phyloP scores from a whole-genome alignment of 129 eudicot genomes.

The Smallanthus sonchifolius region DNA sequence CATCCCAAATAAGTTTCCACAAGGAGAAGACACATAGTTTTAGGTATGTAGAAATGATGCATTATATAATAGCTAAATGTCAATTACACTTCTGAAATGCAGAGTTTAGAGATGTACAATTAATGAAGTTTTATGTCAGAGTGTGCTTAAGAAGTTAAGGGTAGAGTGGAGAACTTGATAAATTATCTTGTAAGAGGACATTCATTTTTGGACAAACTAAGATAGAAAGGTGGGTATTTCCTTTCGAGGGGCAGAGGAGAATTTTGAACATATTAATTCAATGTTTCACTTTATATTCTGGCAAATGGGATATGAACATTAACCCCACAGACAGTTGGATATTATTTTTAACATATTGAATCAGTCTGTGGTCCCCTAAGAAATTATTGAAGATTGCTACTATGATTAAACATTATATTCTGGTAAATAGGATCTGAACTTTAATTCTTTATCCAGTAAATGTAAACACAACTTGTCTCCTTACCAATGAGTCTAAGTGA shows the following conservation, averaged over 20 bases:
- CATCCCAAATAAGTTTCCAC: not conserved
- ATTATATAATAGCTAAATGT: not conserved
- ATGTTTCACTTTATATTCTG: not conserved
- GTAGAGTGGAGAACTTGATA: not conserved
- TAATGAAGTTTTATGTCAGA: not conserved
- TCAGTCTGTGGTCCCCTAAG: not conserved
- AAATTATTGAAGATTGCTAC: slow-evolving; percentile 1
- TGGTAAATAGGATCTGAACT: not conserved
- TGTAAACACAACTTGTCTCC: not conserved
- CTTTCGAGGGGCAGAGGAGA: not conserved
- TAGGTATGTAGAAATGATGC: not conserved
- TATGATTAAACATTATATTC: not conserved
- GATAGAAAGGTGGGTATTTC: not conserved
- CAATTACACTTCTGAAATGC: not conserved
- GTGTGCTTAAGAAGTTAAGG: not conserved
- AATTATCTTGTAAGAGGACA: not conserved
- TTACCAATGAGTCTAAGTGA: slow-evolving; percentile 86
- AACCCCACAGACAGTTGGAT: too few relatives aligned
- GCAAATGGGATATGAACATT: not conserved
- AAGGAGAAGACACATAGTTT: not conserved
- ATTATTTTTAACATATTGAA: not conserved
- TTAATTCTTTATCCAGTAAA: not conserved
- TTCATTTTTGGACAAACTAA: not conserved
- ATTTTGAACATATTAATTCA: not conserved
- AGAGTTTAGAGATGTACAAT: not conserved